Conservation (phyloP, 176 grass and related monocot species). For the Aegilops bicornis region DNA sequence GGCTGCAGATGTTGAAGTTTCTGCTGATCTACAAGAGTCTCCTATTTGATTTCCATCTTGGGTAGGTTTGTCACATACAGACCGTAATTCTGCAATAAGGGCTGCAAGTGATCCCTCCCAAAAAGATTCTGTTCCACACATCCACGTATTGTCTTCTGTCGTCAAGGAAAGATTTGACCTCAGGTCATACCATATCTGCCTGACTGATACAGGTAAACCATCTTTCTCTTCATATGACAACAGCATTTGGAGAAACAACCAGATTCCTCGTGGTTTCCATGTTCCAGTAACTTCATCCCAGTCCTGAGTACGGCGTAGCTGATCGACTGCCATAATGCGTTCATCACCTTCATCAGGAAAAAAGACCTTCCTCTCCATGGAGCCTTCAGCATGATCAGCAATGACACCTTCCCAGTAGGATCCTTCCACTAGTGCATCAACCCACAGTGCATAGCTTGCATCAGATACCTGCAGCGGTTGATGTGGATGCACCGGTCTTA, state of each 20-base stretch:
- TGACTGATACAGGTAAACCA: conserved; percentile 53
- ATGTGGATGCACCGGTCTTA: conserved; percentile 37
- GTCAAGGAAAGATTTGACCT: conserved; percentile 45
- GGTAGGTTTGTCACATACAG: conserved; percentile 31
- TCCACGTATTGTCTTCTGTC: conserved; percentile 49
- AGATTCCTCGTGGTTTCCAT: conserved; percentile 63
- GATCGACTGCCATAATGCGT: conserved; percentile 39
- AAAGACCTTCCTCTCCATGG: conserved; percentile 45
- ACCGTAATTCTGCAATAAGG: conserved; percentile 45
- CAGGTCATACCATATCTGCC: conserved; percentile 67
- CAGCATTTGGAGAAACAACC: conserved; percentile 66
- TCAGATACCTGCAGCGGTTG: conserved; percentile 28
- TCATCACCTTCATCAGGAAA: conserved; percentile 81
- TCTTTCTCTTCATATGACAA: conserved; percentile 47
- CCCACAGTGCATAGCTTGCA: conserved; percentile 59
- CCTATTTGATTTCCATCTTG: conserved; percentile 14
- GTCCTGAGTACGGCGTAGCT: conserved; percentile 53
- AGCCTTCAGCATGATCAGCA: conserved; percentile 52
- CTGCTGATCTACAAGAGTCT: not conserved
- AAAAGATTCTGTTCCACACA: conserved; percentile 34
- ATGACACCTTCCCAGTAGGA: conserved; percentile 84
- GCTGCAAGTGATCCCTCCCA: conserved; percentile 48
- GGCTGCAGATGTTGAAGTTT: conserved; percentile 3
- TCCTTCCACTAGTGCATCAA: conserved; percentile 53
- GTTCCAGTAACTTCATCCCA: conserved; percentile 71